Conservation (phyloP, 768 basidiomycete genomes). For the Mycena chlorophos region DNA sequence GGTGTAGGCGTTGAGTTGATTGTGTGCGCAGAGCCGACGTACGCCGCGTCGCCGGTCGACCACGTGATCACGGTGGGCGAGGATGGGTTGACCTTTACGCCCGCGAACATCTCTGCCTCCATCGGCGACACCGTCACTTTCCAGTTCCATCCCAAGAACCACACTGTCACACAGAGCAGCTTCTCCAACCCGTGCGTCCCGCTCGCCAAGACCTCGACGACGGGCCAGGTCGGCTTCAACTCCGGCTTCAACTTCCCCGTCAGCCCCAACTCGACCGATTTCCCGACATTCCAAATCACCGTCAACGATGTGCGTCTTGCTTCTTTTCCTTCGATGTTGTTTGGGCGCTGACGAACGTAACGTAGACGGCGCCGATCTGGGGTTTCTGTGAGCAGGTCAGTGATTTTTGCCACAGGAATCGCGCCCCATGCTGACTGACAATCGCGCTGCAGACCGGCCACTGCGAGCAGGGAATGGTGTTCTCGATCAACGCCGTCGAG, state of each 20-base stretch:
- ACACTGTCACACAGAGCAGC: constrained; percentile 34
- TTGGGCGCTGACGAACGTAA: not conserved
- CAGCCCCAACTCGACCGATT: constrained; percentile 28
- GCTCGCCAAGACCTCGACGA: constrained; percentile 18
- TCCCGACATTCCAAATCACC: constrained; percentile 43
- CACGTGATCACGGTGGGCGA: constrained; percentile 23
- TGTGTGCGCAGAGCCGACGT: constrained; percentile 18
- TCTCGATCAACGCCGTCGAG: constrained; percentile 41
- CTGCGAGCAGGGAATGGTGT: constrained; percentile 52
- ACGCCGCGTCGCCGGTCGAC: constrained; percentile 13
- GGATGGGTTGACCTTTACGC: constrained; percentile 20
- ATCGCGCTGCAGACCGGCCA: constrained; percentile 34
- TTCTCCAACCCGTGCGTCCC: constrained; percentile 31
- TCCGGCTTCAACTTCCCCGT: constrained; percentile 34
- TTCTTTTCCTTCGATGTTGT: not conserved
- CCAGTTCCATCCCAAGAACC: constrained; percentile 30
- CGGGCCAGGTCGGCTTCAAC: constrained; percentile 27
- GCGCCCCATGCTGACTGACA: too few relatives aligned
- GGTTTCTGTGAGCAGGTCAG: constrained; percentile 42
- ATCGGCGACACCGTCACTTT: constrained; percentile 27
- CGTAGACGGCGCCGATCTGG: constrained; percentile 35
- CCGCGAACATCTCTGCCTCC: constrained; percentile 22
- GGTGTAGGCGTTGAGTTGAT: not conserved
- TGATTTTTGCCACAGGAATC: too few relatives aligned
- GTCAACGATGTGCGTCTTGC: constrained; percentile 38